A percentile compares a stretch with the other conserved stretches of the same genome.
phyloP scores from a whole-genome alignment of 2,329 filamentous ascomycete genomes.

The Trichoderma asperellum region DNA sequence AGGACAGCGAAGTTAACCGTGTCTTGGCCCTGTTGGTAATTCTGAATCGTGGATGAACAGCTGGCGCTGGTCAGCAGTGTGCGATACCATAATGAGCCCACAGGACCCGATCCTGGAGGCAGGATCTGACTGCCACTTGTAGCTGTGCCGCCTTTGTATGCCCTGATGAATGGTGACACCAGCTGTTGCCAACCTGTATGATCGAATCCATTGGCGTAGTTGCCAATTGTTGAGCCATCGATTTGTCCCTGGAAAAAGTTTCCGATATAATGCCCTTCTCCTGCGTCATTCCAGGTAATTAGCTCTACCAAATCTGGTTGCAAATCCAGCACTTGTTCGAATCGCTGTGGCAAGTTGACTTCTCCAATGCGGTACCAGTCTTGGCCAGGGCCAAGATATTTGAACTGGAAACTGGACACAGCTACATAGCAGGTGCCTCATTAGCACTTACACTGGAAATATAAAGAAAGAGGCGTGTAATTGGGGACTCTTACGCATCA shows the following conservation, averaged over 20 bases:
- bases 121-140: slow-evolving; percentile 13
- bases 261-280: slow-evolving; percentile 17
- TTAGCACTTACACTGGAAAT: neutral
- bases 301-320: slow-evolving; percentile 9
- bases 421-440: neutral
- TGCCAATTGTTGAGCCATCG: slow-evolving; percentile 3
- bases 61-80: slow-evolving; percentile 15
- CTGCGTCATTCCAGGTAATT: slow-evolving; percentile 14
- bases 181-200: slow-evolving; percentile 24
- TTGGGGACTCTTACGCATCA: neutral
- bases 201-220: slow-evolving; percentile 15
- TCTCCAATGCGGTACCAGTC: slow-evolving; percentile 22
- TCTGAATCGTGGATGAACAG: slow-evolving; percentile 10
- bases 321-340: neutral
- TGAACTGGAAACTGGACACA: slow-evolving; percentile 22
- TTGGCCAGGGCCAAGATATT: slow-evolving; percentile 2
- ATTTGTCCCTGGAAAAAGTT: slow-evolving; percentile 23
- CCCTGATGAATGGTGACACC: slow-evolving; percentile 16
- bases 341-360: slow-evolving; percentile 10
- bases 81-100: slow-evolving; percentile 17
- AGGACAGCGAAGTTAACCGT: slow-evolving; percentile 16
- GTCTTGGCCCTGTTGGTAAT: slow-evolving; percentile 18
- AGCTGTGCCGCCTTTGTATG: slow-evolving; percentile 11
- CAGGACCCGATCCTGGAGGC: slow-evolving; percentile 10
- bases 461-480: neutral